Base-by-base conservation (phyloP, 1,139 yeast genomes). In the Saccharomyces pastorianus region DNA sequence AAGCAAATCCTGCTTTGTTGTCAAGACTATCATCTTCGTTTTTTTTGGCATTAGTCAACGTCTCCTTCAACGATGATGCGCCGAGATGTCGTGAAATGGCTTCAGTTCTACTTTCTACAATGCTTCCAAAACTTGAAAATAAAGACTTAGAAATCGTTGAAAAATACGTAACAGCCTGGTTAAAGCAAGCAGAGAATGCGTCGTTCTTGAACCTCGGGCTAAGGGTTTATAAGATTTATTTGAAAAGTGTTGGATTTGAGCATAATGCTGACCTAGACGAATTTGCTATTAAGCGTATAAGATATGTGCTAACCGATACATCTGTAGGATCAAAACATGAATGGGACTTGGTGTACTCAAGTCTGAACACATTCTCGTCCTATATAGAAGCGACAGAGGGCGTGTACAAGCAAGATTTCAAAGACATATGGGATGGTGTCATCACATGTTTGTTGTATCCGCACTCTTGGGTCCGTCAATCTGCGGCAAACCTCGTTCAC, bases 31-130 rank as follows among this genome's bases (percentile, higher is more conserved):
- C 91, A 0, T 72, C 85, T 0, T 85, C 96, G 1, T 87, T 91
- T 64, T 93, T 90, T 66, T 85, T 91, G 51, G 88, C 91, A 0
- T 74, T 93, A 58, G 83, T 95, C 0, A 83, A 87, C 67, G 85
- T 88, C 28, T 72, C 88, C 26, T 84, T 88, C 38, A 82, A 87
- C 53, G 99, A 93, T 67, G 87, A 85, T 52, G 78, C 88, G 3
- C 73, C 85, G 13, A 82, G 79, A 58, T 91, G 97, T 65, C 82
- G 96, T 56, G 96, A 88, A 66, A 85, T 85, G 87, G 90, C 98
- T 0, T 73, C 85, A 6, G 71, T 82, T 5, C 74, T 91, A 51
- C 23, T 90, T 42, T 71, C 79, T 9, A 76, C 76, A 25, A 74
- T 93, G 51, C 71, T 91, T 54, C 72, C 72, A 46, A 81, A 81